Conservation (phyloP, 495 filamentous ascomycete species). For the Penicillium silybi region DNA sequence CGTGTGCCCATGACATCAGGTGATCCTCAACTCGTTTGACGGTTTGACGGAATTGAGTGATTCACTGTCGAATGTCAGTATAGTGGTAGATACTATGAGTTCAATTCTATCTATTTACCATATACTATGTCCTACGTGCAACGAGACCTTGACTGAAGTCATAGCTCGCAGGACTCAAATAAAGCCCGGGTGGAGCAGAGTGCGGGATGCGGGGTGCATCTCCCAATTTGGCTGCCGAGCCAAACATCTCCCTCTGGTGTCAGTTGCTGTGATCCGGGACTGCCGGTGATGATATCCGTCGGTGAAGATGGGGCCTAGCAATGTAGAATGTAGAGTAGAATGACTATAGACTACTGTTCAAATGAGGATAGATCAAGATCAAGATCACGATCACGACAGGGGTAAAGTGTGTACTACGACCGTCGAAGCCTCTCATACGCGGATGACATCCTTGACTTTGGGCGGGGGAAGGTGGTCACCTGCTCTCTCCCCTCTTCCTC, state of each 20-base stretch:
- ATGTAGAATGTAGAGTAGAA: neutral
- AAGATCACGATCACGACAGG: neutral
- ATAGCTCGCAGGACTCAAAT: neutral
- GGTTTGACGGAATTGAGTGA: neutral
- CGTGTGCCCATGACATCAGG: constrained; percentile 12
- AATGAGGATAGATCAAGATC: neutral
- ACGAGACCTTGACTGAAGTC: neutral
- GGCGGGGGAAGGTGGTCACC: constrained; percentile 5
- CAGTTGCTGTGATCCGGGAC: constrained; percentile 32
- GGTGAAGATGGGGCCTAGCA: neutral
- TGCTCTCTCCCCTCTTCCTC: constrained; percentile 21
- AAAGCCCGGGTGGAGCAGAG: constrained; percentile 33
- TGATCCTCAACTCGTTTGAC: neutral
- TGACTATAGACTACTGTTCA: neutral
- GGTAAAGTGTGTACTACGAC: neutral
- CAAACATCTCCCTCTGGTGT: constrained; percentile 28
- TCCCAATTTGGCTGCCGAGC: constrained; percentile 25
- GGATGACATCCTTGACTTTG: constrained; percentile 30
- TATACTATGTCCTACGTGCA: neutral
- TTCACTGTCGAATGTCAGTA: too few relatives aligned
- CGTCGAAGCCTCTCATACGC: neutral
- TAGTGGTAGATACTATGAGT: neutral
- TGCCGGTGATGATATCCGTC: constrained; percentile 7
- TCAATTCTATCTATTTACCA: neutral
- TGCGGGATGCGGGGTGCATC: constrained; percentile 48